A percentile compares a stretch with the other conserved stretches of the same genome.
Evolutionary conservation across 345 rosid genomes (phyloP).

Genomic region (Clarkia xantiana): DNA sequence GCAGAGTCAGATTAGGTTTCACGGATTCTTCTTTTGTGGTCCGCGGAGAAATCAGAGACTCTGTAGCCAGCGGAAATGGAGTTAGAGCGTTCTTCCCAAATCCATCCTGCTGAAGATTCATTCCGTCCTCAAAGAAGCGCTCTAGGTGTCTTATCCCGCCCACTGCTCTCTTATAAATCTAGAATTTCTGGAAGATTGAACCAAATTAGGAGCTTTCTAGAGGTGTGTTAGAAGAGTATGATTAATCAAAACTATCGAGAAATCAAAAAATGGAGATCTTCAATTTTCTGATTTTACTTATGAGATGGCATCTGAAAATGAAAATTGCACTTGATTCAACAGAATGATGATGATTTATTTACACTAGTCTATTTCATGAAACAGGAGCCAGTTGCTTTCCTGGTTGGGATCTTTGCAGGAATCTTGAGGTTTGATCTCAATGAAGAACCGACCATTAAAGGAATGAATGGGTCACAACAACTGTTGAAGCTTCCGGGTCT

Average conservation of each 20-base stretch:
- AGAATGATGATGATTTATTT: not conserved
- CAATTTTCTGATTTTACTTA: too few relatives aligned
- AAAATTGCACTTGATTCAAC: not conserved
- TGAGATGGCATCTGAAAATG: too few relatives aligned
- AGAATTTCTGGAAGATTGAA: not conserved
- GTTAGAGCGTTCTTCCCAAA: slow-evolving; percentile 18
- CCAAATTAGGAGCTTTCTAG: not conserved
- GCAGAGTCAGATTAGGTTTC: too few relatives aligned
- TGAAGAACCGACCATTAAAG: slow-evolving; percentile 59
- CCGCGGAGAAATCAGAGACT: too few relatives aligned
- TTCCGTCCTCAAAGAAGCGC: slow-evolving; percentile 38
- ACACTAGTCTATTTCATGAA: not conserved
- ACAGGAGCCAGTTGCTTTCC: slow-evolving; percentile 57
- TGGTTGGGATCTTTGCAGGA: slow-evolving; percentile 61
- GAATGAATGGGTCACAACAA: slow-evolving; percentile 44
- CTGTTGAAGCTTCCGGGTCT: slow-evolving; percentile 42
- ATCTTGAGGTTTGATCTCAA: slow-evolving; percentile 49
- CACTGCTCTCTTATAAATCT: not conserved
- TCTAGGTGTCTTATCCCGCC: slow-evolving; percentile 19
- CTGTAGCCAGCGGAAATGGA: not conserved
- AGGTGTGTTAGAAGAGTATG: too few relatives aligned
- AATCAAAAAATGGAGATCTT: too few relatives aligned
- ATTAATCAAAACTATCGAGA: too few relatives aligned
- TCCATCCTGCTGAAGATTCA: slow-evolving; percentile 33
- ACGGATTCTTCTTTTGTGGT: too few relatives aligned